These are phyloP conservation scores for Beauveria asiatica DNA, from an alignment of 2,329 filamentous ascomycete species.

Conservation along the genomic window DNA sequence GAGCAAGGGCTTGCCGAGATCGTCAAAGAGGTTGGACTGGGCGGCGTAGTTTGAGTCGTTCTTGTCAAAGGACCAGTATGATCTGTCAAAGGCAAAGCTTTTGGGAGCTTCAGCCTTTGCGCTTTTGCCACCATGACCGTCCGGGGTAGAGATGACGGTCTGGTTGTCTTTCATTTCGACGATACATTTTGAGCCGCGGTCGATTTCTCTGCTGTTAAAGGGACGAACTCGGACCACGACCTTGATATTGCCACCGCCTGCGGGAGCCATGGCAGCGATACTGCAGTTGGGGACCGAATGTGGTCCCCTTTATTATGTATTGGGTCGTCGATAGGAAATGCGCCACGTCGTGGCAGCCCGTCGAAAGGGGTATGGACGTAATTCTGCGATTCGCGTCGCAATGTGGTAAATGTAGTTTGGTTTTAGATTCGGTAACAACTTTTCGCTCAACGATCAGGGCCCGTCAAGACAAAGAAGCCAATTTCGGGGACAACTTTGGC, in stretches of 20 bases:
- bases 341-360: background rate
- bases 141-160: slow-evolving; percentile 72
- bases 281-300: slow-evolving; percentile 26
- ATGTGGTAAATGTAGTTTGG: background rate
- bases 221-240: slow-evolving; percentile 95
- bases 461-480: background rate
- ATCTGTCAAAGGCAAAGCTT: slow-evolving; percentile 90
- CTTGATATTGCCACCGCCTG: slow-evolving; percentile 95
- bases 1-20: slow-evolving; percentile 80
- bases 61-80: slow-evolving; percentile 96
- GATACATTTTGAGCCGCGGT: slow-evolving; percentile 89
- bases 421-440: background rate
- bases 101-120: slow-evolving; percentile 67
- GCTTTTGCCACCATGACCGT: slow-evolving; percentile 53
- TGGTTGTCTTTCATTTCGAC: slow-evolving; percentile 93
- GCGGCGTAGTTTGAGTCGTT: slow-evolving; percentile 75
- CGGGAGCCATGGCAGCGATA: slow-evolving; percentile 30
- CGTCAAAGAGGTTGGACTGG: slow-evolving; percentile 80
- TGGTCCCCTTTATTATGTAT: slow-evolving; percentile 23
- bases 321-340: background rate
- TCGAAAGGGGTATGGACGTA: slow-evolving; percentile 2
- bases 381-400: background rate
- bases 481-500: background rate
- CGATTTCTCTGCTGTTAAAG: slow-evolving; percentile 92
- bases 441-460: background rate